Percentiles rank a stretch among this genome's conserved stretches.
These are phyloP conservation scores for Halenospora varia DNA, from an alignment of 495 filamentous ascomycete genomes.

Conservation along the genomic window DNA sequence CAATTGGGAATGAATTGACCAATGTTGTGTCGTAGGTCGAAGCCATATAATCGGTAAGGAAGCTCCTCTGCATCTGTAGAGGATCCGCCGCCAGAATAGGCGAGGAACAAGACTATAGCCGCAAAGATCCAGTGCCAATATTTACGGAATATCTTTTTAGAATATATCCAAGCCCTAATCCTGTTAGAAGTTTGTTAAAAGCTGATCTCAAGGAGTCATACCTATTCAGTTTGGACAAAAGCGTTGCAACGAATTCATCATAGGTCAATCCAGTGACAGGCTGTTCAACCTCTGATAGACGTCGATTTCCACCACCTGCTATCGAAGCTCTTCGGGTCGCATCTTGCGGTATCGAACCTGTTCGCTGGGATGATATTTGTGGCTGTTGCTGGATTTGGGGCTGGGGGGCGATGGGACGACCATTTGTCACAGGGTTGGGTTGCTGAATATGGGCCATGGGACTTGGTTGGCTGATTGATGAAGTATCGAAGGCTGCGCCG, in stretches of 20 bases:
- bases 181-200: too few species aligned
- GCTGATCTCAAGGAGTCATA: too few species aligned
- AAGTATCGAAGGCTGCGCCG: slow-evolving; percentile 1
- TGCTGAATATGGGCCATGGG: background rate
- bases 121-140: too few species aligned
- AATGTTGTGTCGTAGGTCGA: slow-evolving; percentile 16
- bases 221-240: too few species aligned
- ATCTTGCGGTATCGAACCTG: background rate
- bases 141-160: too few species aligned
- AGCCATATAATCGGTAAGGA: slow-evolving; percentile 12
- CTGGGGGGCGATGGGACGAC: background rate
- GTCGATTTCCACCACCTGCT: background rate
- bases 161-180: too few species aligned
- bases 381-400: background rate
- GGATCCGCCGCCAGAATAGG: background rate
- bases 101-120: too few species aligned
- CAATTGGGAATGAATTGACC: slow-evolving; percentile 22
- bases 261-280: too few species aligned
- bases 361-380: background rate
- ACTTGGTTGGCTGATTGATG: slow-evolving; percentile 1
- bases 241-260: too few species aligned
- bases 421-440: background rate
- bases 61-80: background rate
- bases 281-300: too few species aligned
- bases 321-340: background rate